Base-by-base conservation (phyloP, 768 basidiomycete genomes). In the Phanerodontia chrysosporium region DNA sequence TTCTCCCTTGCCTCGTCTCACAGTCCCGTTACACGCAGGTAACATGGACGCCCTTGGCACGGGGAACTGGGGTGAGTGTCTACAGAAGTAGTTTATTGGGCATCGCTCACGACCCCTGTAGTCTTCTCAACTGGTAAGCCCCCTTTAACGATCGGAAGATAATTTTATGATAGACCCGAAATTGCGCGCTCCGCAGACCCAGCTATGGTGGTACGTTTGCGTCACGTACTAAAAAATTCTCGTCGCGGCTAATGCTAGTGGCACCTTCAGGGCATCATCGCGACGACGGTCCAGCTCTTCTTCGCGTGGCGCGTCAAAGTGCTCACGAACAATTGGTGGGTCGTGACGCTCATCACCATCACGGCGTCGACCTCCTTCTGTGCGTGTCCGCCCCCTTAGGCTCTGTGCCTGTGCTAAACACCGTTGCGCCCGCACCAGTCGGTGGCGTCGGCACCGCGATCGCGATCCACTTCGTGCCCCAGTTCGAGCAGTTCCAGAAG, bases 301-400 rank as follows among this genome's bases (percentile, higher is more conserved):
- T 59, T 59, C 49, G 60, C 63, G 3, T 66, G 60, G 63, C 58
- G 65, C 27, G 54, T 66, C 2, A 59, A 58, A 22, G 56, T 59
- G 8, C 55, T 66, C 22, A 64, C 56, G 2, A 30, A 42, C n/a
- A 64, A 64, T 28, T 39, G 46, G 48, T 61, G 45, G 48, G 14
- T 66, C 30, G 58, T 59, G 24, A 10, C 48, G n/a, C 2, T 58
- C 42, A 59, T 62, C n/a, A 28, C 21, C 27, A 18, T 62, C 27
- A 62, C 58, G 6, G 45, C 58, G 14, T 49, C 53, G 14, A 55
- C 51, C 12, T 58, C 61, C 7, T 27, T 49, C 35, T 55, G 61
- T 58, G 48, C 53, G 61, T 46, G 13, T 4, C 28, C 30, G 9
- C 51, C 16, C 30, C 12, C 3, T 21, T 3, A n/a, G 2, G 29